Evolutionary conservation across 305 asterid species (phyloP), one percentile per base, ranked within the genome.

Genomic region (Ilex paraguariensis): DNA sequence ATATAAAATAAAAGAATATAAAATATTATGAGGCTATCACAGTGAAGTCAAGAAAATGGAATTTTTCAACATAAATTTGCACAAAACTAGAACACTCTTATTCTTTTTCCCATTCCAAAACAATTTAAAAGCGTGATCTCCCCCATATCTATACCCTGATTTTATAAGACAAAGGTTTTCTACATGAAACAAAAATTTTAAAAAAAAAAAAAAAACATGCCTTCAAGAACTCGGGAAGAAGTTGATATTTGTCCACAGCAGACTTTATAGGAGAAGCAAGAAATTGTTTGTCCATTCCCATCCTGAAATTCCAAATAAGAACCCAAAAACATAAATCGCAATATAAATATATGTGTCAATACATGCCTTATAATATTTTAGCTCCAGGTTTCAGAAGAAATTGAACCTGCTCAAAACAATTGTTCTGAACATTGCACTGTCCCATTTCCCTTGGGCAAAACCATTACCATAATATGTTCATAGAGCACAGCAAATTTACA

Each of bases 191-290:
- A 10, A 61, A 14, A 39, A 59, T 16, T 31, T 10, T 15, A 15
- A 61, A 33, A 10, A 57, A 28, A 15, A 61, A 33, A 10, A 57
- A 32, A 5, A 44, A 54, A 9, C 3, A 10, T 67, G 77, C 95
- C 87, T 87, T 87, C 48, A 87, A 65, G 64, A 83, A 87, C 65
- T 85, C 96, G 0, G 91, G 94, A 39, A 87, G 65, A 32, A 87
- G 69, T 51, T 81, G 86, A 73, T 48, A 87, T 75, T 87, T 87
- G 72, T 80, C 85, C 9, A 87, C 91, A 2, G 83, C 62, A 33
- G 58, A 77, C 80, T 79, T 87, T 54, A 80, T 79, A 0, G 88
- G 87, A 6, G 93, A 83, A 10, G 84, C 83, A 13, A 84, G 86
- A 28, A 75, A 64, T 63, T 81, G 81, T 75, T 83, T 85, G 68